These are phyloP conservation scores for Penicillium corylophilum DNA, from an alignment of 2,329 filamentous ascomycete species.

Conservation along the genomic window DNA sequence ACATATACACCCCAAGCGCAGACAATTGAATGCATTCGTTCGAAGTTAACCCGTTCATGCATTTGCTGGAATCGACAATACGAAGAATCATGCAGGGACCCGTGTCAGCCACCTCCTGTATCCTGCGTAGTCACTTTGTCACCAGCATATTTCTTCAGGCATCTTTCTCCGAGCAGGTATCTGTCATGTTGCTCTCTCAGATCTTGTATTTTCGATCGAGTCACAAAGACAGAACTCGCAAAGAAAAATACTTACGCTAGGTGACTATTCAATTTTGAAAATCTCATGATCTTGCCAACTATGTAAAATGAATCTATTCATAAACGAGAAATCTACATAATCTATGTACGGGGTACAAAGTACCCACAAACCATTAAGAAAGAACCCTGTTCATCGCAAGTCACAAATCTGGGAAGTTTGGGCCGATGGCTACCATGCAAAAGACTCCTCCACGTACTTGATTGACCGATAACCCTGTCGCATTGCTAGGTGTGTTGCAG, in stretches of 20 bases:
- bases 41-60: not conserved
- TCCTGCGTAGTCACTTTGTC: constrained; percentile 3
- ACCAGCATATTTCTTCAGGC: not conserved
- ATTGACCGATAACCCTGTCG: constrained; percentile 33
- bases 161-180: not conserved
- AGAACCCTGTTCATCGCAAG: not conserved
- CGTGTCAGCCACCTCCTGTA: constrained; percentile 12
- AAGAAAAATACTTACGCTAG: not conserved
- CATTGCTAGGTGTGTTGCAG: constrained; percentile 39
- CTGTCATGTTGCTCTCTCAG: not conserved
- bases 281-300: not conserved
- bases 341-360: not conserved
- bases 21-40: not conserved
- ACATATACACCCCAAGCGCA: not conserved
- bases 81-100: constrained; percentile 6
- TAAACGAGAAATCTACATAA: not conserved
- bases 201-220: not conserved
- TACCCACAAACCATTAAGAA: not conserved
- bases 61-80: constrained; percentile 7
- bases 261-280: not conserved
- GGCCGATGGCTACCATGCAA: constrained; percentile 31
- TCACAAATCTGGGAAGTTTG: not conserved
- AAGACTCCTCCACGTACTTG: constrained; percentile 51
- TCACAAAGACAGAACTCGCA: not conserved
- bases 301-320: not conserved